Conservation (phyloP, 2,329 filamentous ascomycete species). For the Proliferodiscus dingleyae region DNA sequence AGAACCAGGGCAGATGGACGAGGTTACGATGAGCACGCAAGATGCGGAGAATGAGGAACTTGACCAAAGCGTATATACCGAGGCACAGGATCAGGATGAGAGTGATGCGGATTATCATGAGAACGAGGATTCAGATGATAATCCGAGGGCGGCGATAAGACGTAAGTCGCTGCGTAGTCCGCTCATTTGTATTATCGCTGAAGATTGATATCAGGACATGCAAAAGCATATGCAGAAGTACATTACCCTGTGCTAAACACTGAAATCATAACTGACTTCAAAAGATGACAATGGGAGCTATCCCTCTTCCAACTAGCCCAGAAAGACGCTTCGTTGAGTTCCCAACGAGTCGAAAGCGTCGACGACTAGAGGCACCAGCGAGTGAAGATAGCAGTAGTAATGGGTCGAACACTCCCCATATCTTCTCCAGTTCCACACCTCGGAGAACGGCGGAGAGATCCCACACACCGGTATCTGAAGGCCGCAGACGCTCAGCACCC, state of each 20-base stretch:
- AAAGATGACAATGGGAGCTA: slow-evolving; percentile 10
- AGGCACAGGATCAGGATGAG: neutral
- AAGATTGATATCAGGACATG: neutral
- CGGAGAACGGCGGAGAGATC: slow-evolving; percentile 2
- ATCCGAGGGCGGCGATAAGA: neutral
- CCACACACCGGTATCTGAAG: slow-evolving; percentile 5
- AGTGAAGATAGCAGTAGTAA: slow-evolving; percentile 11
- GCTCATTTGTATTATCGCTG: neutral
- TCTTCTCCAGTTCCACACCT: slow-evolving; percentile 10
- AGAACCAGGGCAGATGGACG: neutral
- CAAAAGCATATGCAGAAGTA: slow-evolving; percentile 7
- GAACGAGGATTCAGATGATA: slow-evolving; percentile 1
- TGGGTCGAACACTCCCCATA: slow-evolving; percentile 9
- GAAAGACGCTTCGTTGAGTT: slow-evolving; percentile 2
- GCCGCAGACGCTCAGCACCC: slow-evolving; percentile 5
- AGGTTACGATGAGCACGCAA: neutral
- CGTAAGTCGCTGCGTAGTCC: neutral
- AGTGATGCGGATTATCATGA: neutral
- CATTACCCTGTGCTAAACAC: neutral
- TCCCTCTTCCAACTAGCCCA: slow-evolving; percentile 1
- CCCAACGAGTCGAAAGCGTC: slow-evolving; percentile 10
- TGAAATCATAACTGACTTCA: neutral
- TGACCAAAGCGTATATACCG: neutral
- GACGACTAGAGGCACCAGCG: slow-evolving; percentile 9
- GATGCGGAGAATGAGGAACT: neutral